Evolutionary conservation across 352 stramenopile genomes (phyloP), one percentile per base, ranked within the genome.

Genomic region (Pythium rhizo-oryzae): DNA sequence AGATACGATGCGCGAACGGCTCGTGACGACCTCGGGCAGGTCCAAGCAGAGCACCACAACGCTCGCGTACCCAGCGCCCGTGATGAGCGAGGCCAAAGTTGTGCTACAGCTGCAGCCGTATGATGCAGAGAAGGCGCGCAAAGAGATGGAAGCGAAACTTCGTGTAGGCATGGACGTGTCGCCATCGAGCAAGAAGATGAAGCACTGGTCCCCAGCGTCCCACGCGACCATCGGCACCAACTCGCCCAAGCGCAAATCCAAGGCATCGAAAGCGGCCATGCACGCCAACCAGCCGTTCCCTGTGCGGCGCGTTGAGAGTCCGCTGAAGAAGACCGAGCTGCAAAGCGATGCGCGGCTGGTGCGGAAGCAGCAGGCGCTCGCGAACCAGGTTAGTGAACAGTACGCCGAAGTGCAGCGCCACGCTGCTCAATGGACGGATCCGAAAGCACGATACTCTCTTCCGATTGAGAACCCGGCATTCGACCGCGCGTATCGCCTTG

Each of bases 401-500:
- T 85, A 79, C 24, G 28, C 56, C 8, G 66, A 66, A 13, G 59
- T 84, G 43, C 76, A 79, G 43, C 50, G 62, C 12, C 68, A 74
- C 19, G 65, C 82, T 0, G 71, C 80, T 24, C 59, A 73, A 7
- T 44, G 69, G 6, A 88, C 85, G 66, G 74, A 87, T 28, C 76
- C 79, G 0, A 73, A 70, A 1, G 25, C 75, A 21, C 64, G 83
- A 23, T 91, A 91, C 47, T 62, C 74, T 16, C 62, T 91, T 11
- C 83, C 83, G 16, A 49, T 91, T 8, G 79, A 89, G 53, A 75
- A 85, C 37, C 41, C 60, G 12, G 37, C 46, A 19, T 71, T 79
- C 50, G 65, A 70, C 57, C 77, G 81, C 30, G 62, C 81, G 4
- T 89, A 87, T 59, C 81, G 83, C 2, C 78, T 89, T 18, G 83